Conservation (phyloP, 768 basidiomycete species). For the Lyophyllum semitale region DNA sequence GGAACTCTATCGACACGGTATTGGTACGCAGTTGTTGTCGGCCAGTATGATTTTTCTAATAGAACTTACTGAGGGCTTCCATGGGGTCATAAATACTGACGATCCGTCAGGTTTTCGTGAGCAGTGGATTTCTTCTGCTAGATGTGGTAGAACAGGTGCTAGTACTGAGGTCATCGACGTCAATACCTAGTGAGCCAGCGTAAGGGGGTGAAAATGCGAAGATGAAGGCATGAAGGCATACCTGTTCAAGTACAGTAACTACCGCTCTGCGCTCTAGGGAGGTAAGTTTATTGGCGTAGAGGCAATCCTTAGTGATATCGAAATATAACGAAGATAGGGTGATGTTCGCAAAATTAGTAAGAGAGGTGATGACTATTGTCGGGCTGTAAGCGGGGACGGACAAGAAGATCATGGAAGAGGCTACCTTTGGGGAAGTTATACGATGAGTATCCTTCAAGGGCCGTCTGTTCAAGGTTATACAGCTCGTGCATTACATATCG, state of each 20-base stretch:
- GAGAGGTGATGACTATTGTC: slow-evolving; percentile 62
- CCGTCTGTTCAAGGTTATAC: slow-evolving; percentile 66
- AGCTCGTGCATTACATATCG: slow-evolving; percentile 87
- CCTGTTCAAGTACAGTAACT: slow-evolving; percentile 72
- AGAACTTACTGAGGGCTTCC: slow-evolving; percentile 65
- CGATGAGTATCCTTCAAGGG: slow-evolving; percentile 65
- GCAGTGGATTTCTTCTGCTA: slow-evolving; percentile 85
- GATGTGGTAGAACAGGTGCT: slow-evolving; percentile 86
- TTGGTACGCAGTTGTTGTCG: not conserved
- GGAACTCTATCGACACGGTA: slow-evolving; percentile 37
- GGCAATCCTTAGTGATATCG: slow-evolving; percentile 85
- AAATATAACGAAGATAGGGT: slow-evolving; percentile 92
- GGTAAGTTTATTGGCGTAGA: slow-evolving; percentile 69
- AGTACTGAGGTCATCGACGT: slow-evolving; percentile 67
- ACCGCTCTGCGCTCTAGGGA: slow-evolving; percentile 62
- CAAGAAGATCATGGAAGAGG: slow-evolving; percentile 11
- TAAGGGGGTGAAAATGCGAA: slow-evolving; percentile 9
- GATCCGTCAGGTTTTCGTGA: slow-evolving; percentile 33
- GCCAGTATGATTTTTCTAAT: not conserved
- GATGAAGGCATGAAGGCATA: slow-evolving; percentile 22
- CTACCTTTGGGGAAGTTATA: slow-evolving; percentile 86
- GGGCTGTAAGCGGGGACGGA: not conserved
- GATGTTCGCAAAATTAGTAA: slow-evolving; percentile 79
- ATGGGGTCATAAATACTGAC: slow-evolving; percentile 74
- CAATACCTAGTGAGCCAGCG: slow-evolving; percentile 50